A percentile compares a stretch with the other conserved stretches of the same genome.
These are phyloP conservation scores for Diaporthe vaccinii DNA, from an alignment of 2,329 filamentous ascomycete genomes.

Conservation along the genomic window DNA sequence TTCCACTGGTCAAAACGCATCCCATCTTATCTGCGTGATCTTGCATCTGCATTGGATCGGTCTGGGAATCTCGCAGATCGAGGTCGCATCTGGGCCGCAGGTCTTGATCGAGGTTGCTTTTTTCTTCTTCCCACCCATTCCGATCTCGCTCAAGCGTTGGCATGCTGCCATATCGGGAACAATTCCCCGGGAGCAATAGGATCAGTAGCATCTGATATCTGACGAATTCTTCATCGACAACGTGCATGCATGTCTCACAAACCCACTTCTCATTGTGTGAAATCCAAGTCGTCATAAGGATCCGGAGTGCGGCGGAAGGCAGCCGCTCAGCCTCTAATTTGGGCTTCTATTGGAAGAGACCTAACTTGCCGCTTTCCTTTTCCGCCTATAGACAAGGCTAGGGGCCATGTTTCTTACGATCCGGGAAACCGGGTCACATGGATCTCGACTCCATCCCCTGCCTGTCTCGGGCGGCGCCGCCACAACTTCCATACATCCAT, in stretches of 20 bases:
- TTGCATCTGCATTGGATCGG: constrained; percentile 20
- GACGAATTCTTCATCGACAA: constrained; percentile 14
- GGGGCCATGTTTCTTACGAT: constrained; percentile 16
- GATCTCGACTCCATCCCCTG: constrained; percentile 6
- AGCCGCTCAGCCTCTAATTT: constrained; percentile 13
- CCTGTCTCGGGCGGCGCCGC: constrained; percentile 15
- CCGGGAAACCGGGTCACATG: constrained; percentile 13
- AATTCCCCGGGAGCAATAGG: constrained; percentile 3
- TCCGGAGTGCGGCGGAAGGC: constrained; percentile 22
- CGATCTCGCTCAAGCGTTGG: constrained; percentile 27
- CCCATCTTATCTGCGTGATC: constrained; percentile 23
- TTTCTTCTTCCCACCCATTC: neutral
- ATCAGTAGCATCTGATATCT: constrained; percentile 12
- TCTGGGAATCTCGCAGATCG: constrained; percentile 9
- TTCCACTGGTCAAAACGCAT: neutral
- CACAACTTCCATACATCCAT: constrained; percentile 14
- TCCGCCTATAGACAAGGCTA: constrained; percentile 11
- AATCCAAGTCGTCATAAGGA: constrained; percentile 2
- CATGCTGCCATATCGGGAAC: constrained; percentile 16
- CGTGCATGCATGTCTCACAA: constrained; percentile 18
- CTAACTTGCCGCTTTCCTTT: neutral
- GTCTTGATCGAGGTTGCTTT: constrained; percentile 26
- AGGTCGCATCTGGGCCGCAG: constrained; percentile 19
- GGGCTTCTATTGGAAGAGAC: constrained; percentile 3
- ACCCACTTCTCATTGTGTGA: constrained; percentile 18